Conservation (phyloP, 1,139 yeast species). For the Saccharomyces hybrid region DNA sequence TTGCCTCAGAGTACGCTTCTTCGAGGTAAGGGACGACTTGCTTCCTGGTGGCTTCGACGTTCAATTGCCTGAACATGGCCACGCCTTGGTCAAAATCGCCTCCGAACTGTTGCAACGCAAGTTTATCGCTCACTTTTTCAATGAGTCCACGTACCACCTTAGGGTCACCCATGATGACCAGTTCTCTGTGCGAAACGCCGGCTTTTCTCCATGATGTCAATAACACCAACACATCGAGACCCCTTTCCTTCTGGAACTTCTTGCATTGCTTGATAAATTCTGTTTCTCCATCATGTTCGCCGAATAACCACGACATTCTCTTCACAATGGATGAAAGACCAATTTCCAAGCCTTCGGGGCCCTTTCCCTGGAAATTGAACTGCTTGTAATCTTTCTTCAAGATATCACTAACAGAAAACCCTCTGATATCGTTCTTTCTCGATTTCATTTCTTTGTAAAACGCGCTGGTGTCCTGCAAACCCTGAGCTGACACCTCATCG, state of each 20-base stretch:
- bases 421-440: conserved; percentile 57
- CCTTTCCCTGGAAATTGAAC: conserved; percentile 41
- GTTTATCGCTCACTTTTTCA: conserved; percentile 29
- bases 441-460: conserved; percentile 40
- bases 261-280: conserved; percentile 38
- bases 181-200: conserved; percentile 49
- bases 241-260: conserved; percentile 34
- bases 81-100: conserved; percentile 13
- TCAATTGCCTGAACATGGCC: conserved; percentile 44
- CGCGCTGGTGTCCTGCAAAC: conserved; percentile 10
- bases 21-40: conserved; percentile 65
- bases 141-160: conserved; percentile 20
- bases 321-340: conserved; percentile 77
- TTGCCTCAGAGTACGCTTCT: conserved; percentile 11
- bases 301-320: conserved; percentile 51
- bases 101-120: conserved; percentile 30
- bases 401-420: conserved; percentile 52
- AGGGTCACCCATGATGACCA: conserved; percentile 33
- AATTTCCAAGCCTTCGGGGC: conserved; percentile 32
- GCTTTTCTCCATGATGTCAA: conserved; percentile 54
- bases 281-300: conserved; percentile 27
- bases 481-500: not conserved
- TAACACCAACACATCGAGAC: conserved; percentile 48
- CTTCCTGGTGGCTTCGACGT: conserved; percentile 64
- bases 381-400: conserved; percentile 79